Evolutionary conservation across 2,329 filamentous ascomycete genomes (phyloP), one percentile per base, ranked within the genome.

Genomic region (Endocalyx cinctus): DNA sequence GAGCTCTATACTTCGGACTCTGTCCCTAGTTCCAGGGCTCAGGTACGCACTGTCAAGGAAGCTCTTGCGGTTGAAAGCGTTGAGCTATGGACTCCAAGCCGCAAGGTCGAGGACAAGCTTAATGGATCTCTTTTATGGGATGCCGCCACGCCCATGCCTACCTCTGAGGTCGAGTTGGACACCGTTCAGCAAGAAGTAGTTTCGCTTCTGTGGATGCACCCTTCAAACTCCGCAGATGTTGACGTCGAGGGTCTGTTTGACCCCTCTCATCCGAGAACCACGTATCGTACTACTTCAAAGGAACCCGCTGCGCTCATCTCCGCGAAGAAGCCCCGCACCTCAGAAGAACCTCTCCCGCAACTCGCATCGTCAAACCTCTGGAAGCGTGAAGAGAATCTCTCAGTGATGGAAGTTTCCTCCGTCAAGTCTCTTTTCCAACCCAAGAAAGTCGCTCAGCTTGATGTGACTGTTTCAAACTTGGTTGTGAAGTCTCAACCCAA

Each of bases 1-100:
- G 49, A 52, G 25, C 41, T 41, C 25, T 64, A 65, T 34, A 45
- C 57, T 25, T 43, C 44, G 7, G 38, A 50, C 14, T 37, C 48
- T 15, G 45, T 41, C 13, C 50, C 39, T 34, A 38, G 48, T 20
- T 33, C 38, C 4, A 61, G 60, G 33, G 37, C 52, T 10, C 52
- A 55, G 29, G 43, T 49, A 10, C 54, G 50, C 20, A 43, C 43
- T 19, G n/a, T n/a, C n/a, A n/a, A n/a, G n/a, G n/a, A n/a, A n/a
- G n/a, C n/a, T n/a, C n/a, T n/a, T n/a, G n/a, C n/a, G n/a, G n/a
- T n/a, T n/a, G n/a, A n/a, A n/a, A n/a, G n/a, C n/a, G n/a, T n/a
- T n/a, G n/a, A n/a, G n/a, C n/a, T n/a, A n/a, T n/a, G n/a, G n/a
- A n/a, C n/a, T n/a, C n/a, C n/a, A n/a, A n/a, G n/a, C n/a, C n/a